These are phyloP conservation scores for Coprinopsis marcescibilis DNA, from an alignment of 768 basidiomycete genomes.

Conservation along the genomic window DNA sequence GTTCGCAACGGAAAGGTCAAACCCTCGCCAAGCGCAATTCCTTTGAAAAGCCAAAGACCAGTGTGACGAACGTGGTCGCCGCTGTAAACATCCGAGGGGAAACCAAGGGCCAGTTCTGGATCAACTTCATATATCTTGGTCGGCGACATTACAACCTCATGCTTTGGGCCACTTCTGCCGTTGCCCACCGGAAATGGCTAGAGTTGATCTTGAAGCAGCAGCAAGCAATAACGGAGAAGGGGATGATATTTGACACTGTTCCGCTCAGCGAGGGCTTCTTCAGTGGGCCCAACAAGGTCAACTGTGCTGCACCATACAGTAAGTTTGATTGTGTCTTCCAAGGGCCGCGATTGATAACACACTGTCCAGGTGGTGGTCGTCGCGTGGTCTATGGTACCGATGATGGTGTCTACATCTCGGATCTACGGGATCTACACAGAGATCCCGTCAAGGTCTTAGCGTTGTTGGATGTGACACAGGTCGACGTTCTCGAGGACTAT, in stretches of 20 bases:
- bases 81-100: constrained; percentile 50
- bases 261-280: constrained; percentile 89
- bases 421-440: constrained; percentile 66
- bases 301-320: constrained; percentile 88
- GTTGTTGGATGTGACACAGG: constrained; percentile 84
- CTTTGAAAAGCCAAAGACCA: constrained; percentile 31
- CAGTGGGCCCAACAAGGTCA: constrained; percentile 76
- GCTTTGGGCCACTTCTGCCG: constrained; percentile 82
- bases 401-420: constrained; percentile 93
- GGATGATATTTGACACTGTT: constrained; percentile 79
- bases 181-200: constrained; percentile 89
- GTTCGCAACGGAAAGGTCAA: constrained; percentile 36
- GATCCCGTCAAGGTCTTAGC: constrained; percentile 90
- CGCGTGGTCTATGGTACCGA: constrained; percentile 95
- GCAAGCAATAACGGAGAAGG: constrained; percentile 74
- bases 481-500: constrained; percentile 95
- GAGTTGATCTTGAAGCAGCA: constrained; percentile 91
- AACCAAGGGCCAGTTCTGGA: constrained; percentile 80
- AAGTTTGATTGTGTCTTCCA: constrained; percentile 31
- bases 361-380: constrained; percentile 62
- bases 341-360: constrained; percentile 1
- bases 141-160: constrained; percentile 89
- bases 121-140: constrained; percentile 92
- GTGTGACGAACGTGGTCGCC: constrained; percentile 36
- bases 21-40: constrained; percentile 41